phyloP scores from a whole-genome alignment of 106 monocot genomes.

The Acorus calamus region DNA sequence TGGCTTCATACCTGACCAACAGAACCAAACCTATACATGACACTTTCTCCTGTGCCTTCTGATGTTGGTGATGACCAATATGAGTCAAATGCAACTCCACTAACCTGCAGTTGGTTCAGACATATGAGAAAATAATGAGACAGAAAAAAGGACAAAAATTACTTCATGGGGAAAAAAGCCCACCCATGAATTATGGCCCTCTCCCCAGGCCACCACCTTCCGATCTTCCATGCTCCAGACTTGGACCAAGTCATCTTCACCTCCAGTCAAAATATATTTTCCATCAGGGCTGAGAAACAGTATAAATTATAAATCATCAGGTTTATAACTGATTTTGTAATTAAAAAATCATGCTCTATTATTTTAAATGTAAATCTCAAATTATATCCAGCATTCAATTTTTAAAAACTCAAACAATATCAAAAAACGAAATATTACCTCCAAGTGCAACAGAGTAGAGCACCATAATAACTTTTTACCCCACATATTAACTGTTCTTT shows the following conservation, averaged over 20 bases:
- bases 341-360: too few species aligned
- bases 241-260: conserved; percentile 96
- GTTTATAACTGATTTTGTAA: too few species aligned
- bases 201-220: conserved; percentile 90
- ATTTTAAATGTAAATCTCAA: too few species aligned
- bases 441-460: conserved; percentile 92
- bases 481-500: conserved; percentile 85
- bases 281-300: conserved; percentile 59
- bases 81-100: conserved; percentile 96
- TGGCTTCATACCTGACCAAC: conserved; percentile 69
- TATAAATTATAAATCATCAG: neutral
- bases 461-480: conserved; percentile 98
- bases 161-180: neutral
- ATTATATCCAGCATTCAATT: too few species aligned
- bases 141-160: neutral
- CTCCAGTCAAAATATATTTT: conserved; percentile 84
- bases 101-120: conserved; percentile 38
- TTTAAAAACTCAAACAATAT: too few species aligned
- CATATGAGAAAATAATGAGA: conserved; percentile 2
- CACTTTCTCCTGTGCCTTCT: conserved; percentile 65
- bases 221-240: conserved; percentile 88
- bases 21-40: conserved; percentile 84
- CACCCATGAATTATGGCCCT: conserved; percentile 98
- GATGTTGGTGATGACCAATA: conserved; percentile 80
- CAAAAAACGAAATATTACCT: conserved; percentile 34